phyloP scores from a whole-genome alignment of 139 green algal genomes.

The Chlamydomonas incerta region DNA sequence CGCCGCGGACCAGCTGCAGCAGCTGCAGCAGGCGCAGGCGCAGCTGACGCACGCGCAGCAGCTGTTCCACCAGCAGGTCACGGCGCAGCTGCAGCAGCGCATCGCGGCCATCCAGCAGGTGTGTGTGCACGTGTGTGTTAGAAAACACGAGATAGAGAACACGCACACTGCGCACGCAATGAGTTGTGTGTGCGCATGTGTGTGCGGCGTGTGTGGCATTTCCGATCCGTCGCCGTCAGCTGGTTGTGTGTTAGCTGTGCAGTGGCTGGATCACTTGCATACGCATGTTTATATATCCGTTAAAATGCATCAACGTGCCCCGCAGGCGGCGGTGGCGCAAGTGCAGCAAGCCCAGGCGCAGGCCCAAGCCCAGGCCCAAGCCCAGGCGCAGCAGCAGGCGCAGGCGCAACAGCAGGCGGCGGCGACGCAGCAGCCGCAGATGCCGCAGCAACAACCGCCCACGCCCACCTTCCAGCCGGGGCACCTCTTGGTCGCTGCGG shows the following conservation, averaged over 20 bases:
- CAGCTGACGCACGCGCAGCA: slow-evolving; percentile 42
- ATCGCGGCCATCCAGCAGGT: not conserved
- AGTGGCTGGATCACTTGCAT: too few species aligned
- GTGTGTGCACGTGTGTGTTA: too few species aligned
- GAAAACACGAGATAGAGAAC: too few species aligned
- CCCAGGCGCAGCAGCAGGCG: not conserved
- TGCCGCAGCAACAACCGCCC: not conserved
- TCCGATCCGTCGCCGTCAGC: too few species aligned
- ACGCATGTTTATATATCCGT: too few species aligned
- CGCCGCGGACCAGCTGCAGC: not conserved
- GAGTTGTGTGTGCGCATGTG: too few species aligned
- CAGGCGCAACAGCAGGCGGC: not conserved
- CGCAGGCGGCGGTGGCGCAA: not conserved
- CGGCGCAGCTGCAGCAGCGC: slow-evolving; percentile 40
- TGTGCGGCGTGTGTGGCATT: too few species aligned
- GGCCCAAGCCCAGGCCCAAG: not conserved
- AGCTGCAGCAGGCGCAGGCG: slow-evolving; percentile 32
- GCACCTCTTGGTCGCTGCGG: too few species aligned
- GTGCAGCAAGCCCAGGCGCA: not conserved
- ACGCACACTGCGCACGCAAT: too few species aligned
- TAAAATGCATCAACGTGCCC: too few species aligned
- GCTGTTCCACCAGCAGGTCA: slow-evolving; percentile 35
- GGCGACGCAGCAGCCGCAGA: not conserved
- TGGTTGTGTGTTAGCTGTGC: too few species aligned
- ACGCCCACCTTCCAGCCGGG: too few species aligned